A percentile compares a stretch with the other conserved stretches of the same genome.
phyloP scores from a whole-genome alignment of 2,329 filamentous ascomycete species.

The Cordyceps cateniannulata region DNA sequence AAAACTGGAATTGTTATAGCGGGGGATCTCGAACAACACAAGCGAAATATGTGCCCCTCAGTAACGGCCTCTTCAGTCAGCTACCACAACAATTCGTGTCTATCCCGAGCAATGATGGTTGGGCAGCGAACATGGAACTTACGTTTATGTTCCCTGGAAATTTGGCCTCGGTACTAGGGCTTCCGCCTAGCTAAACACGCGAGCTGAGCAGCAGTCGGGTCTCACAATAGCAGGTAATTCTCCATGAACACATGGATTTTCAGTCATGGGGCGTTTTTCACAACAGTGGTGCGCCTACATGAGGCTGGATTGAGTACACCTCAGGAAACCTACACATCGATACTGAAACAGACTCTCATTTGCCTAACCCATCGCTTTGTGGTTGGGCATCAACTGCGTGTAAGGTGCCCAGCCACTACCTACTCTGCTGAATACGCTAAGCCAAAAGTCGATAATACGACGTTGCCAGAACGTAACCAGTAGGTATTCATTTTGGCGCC shows the following conservation, averaged over 20 bases:
- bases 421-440: too few species aligned
- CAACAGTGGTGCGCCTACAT: too few species aligned
- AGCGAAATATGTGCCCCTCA: neutral
- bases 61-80: neutral
- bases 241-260: neutral
- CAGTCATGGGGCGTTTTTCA: too few species aligned
- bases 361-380: too few species aligned
- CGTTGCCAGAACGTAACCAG: too few species aligned
- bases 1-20: neutral
- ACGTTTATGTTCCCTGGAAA: neutral
- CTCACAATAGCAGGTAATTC: neutral
- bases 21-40: neutral
- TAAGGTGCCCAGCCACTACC: too few species aligned
- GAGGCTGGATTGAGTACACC: too few species aligned
- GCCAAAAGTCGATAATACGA: too few species aligned
- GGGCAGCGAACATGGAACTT: neutral
- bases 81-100: neutral
- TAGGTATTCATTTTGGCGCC: too few species aligned
- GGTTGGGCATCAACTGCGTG: too few species aligned
- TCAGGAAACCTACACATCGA: too few species aligned
- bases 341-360: too few species aligned
- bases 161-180: neutral
- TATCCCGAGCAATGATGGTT: neutral
- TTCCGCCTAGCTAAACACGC: neutral
- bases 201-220: neutral